Percentiles rank a stretch among this genome's conserved stretches.
These are phyloP conservation scores for Trichosporon ovoides DNA, from an alignment of 1,284 basidiomycete species.

Conservation along the genomic window DNA sequence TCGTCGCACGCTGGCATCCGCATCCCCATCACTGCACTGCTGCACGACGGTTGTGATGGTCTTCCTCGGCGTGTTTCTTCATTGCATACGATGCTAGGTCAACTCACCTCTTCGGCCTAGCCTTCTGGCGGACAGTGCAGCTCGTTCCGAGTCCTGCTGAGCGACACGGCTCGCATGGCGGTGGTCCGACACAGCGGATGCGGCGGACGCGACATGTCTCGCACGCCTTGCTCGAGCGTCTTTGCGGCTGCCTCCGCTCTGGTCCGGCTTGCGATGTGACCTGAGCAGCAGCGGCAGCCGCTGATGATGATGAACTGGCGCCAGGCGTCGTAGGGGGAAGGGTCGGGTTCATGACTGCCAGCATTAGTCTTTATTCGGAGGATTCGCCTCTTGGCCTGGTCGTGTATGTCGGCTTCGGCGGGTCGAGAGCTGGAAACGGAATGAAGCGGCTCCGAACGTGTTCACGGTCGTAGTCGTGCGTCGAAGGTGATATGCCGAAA, in stretches of 20 bases:
- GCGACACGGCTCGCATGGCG: conserved; percentile 22
- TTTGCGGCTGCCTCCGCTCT: neutral
- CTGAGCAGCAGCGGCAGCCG: neutral
- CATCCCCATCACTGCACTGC: no score
- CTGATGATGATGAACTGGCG: no score
- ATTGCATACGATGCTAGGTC: no score
- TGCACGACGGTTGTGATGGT: neutral
- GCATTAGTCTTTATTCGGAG: no score
- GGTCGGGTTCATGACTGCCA: neutral
- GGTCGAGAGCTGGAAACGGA: no score
- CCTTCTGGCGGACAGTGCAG: conserved; percentile 21
- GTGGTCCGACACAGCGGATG: conserved; percentile 20
- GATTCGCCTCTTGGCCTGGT: no score
- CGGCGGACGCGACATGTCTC: conserved; percentile 23
- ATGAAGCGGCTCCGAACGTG: no score
- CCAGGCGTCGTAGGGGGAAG: neutral
- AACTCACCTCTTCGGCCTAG: conserved; percentile 22
- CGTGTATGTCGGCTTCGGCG: no score
- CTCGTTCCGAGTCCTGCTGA: conserved; percentile 10
- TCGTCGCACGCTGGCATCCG: no score
- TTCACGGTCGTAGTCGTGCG: no score
- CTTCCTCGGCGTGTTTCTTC: no score
- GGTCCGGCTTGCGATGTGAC: neutral
- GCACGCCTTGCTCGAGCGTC: conserved; percentile 21
- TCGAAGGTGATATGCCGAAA: no score